Conservation (phyloP, 495 filamentous ascomycete genomes). For the Penicillium ochrochloron region DNA sequence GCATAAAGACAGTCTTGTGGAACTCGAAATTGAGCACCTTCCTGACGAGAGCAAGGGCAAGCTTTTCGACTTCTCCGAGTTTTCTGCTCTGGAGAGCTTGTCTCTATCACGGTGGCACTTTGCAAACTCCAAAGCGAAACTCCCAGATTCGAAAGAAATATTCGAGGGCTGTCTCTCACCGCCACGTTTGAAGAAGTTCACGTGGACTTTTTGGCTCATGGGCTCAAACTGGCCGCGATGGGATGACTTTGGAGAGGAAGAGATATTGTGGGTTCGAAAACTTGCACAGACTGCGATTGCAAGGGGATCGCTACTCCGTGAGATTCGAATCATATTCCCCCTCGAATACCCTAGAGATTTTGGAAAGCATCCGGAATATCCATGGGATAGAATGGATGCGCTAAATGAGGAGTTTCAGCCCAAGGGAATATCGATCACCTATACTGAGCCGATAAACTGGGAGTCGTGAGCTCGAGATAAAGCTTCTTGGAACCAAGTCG, state of each 20-base stretch:
- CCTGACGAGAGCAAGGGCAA: background rate
- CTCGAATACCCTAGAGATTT: background rate
- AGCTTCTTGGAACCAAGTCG: background rate
- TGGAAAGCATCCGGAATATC: background rate
- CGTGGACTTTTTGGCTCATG: background rate
- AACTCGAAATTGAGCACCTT: background rate
- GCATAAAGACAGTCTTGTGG: background rate
- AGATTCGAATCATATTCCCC: background rate
- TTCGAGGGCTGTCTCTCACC: conserved; percentile 2
- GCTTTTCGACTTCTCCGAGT: background rate
- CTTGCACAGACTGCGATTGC: background rate
- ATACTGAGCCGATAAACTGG: background rate
- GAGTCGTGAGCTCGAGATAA: background rate
- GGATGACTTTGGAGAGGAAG: conserved; percentile 3
- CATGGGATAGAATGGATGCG: background rate
- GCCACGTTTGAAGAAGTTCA: background rate
- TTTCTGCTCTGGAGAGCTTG: background rate
- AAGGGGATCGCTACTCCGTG: background rate
- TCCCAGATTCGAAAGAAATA: background rate
- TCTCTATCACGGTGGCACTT: conserved; percentile 2
- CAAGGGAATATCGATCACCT: background rate
- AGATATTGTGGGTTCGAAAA: background rate
- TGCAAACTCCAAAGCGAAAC: background rate
- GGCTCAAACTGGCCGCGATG: background rate
- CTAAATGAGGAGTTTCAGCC: background rate